Conservation (phyloP, 306 rosid species). For the Fragaria iinumae region DNA sequence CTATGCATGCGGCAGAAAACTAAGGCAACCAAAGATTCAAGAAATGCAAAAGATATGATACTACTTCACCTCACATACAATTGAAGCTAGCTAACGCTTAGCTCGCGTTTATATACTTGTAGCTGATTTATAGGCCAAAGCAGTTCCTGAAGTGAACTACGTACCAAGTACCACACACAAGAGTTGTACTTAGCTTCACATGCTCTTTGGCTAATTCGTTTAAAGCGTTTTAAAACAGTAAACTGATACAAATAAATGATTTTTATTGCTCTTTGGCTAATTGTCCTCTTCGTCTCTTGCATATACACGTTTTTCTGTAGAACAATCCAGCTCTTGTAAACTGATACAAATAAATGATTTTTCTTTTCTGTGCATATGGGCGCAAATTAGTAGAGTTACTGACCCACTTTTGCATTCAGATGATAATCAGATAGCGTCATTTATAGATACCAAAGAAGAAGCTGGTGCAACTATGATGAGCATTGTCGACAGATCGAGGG, state of each 20-base stretch:
- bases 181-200: neutral
- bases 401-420: too few species aligned
- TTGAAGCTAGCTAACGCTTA: constrained; percentile 1
- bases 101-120: neutral
- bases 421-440: too few species aligned
- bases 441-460: too few species aligned
- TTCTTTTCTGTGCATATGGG: too few species aligned
- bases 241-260: too few species aligned
- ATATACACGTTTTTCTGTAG: neutral
- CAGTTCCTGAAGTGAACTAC: neutral
- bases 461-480: too few species aligned
- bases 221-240: too few species aligned
- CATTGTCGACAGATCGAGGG: too few species aligned
- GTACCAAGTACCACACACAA: neutral
- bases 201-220: neutral
- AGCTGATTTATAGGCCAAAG: neutral
- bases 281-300: too few species aligned
- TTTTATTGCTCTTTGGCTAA: too few species aligned
- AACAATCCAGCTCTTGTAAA: neutral
- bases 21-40: constrained; percentile 10
- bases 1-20: neutral
- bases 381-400: too few species aligned
- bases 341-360: too few species aligned
- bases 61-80: neutral
- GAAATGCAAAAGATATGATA: constrained; percentile 21